Evolutionary conservation across 2,329 filamentous ascomycete genomes (phyloP), one percentile per base, ranked within the genome.

Genomic region (Coniochaeta prunicola): DNA sequence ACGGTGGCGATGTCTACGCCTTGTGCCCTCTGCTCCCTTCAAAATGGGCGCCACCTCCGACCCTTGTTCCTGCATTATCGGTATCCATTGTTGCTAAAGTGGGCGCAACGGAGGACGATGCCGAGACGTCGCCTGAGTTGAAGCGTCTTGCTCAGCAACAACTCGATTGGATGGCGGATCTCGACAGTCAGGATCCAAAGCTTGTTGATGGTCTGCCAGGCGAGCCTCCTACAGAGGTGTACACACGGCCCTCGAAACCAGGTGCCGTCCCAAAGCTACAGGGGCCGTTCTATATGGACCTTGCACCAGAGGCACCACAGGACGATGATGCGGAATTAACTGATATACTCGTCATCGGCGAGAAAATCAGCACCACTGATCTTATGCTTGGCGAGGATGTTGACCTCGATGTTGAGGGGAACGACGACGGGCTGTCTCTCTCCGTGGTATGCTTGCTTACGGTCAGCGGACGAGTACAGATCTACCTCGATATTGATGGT

Each of bases 1-100:
- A 86, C 38, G 89, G 91, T 60, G 94, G 94, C 3, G 92, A 97
- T 68, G 83, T 97, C 6, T 99, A 99, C 69, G 92, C 93, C 1
- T 77, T 99, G 9, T 97, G 92, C 69, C 94, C 94, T 1, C 80
- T 99, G 42, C 78, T 99, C 33, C 94, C 94, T 0, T 86, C 86
- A 57, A 91, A 88, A 66, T 97, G 93, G 92, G 85, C 90, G 26
- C 86, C 89, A 26, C 86, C 88, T 15, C 81, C 87, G 1, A 88
- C 89, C 0, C 78, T 94, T 33, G 85, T 96, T 15, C 89, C 92
- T 2, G 92, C 91, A 0, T 79, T 97, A 24, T 91, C 90, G 0
- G 87, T 93, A 0, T 89, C 89, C 9, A 89, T 96, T 59, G 86
- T 96, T 28, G 86, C 90, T 40, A 91, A 90, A 63, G 75, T 88